Base-by-base conservation (phyloP, 148 eudicot genomes). In the Camellia lanceoleosa region DNA sequence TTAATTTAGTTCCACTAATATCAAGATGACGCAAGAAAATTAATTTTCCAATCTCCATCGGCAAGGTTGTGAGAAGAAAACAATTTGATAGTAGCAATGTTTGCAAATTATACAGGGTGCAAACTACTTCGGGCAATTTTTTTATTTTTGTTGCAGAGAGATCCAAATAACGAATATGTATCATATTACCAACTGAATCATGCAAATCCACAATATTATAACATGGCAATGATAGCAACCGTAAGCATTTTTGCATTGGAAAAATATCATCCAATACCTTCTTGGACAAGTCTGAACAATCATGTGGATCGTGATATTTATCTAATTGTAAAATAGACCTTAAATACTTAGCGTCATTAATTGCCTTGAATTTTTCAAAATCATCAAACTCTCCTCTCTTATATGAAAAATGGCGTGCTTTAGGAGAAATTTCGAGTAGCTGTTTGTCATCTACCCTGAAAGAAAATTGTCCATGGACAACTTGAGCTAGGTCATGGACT, bases 361-460 rank as follows among this genome's bases (percentile, higher is more conserved):
- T 10, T 14, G 38, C 43, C 16, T 56, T 11, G 14, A 77, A 59
- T 13, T 12, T 76, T 23, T 73, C 73, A 4, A 42, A 18, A 5
- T 61, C 65, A 5, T 76, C 64, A 5, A 69, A 68, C 62, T 30
- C 30, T 1, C 0, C 0, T 46, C 16, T 62, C 38, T 11, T 47
- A 51, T 44, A 77, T 23, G 80, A 76, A 41, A 77, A 16, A 62
- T 82, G 76, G 10, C 77, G 71, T 9, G 4, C 42, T 49, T 43
- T 59, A 42, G 18, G 3, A 44, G 19, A 42, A 23, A 13, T 52
- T 10, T 16, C 68, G 1, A 1, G 42, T 65, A 10, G 68, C 68
- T 65, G 65, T 2, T 23, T 44, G 13, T 44, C 0, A 3, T 4
- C 46, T 52, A 13, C 43, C 15, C 60, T 51, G 8, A 16, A 43